Conservation (phyloP, 208 protist species). For the Leishmania lainsoni region DNA sequence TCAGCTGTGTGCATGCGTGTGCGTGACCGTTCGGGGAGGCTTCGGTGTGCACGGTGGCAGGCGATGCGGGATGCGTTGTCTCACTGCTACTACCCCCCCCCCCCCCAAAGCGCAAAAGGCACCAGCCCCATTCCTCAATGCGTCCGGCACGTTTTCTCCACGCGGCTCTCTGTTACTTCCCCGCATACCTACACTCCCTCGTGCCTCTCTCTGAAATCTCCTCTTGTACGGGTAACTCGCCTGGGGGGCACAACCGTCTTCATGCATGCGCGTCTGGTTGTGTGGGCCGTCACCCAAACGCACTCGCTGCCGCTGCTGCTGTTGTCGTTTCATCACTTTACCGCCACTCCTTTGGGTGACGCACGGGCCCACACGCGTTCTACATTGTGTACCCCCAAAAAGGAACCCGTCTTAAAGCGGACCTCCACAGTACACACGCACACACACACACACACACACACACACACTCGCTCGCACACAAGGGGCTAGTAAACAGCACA, state of each 20-base stretch:
- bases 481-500: not conserved
- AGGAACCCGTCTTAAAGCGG: not conserved
- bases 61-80: not conserved
- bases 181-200: too few species aligned
- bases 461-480: not conserved
- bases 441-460: too few species aligned
- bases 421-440: not conserved
- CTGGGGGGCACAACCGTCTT: not conserved
- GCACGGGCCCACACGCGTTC: not conserved
- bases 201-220: not conserved
- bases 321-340: not conserved
- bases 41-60: not conserved
- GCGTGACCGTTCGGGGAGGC: not conserved
- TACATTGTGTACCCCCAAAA: not conserved
- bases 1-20: not conserved
- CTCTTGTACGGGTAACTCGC: not conserved
- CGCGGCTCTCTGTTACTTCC: too few species aligned
- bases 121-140: not conserved
- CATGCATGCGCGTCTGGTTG: not conserved
- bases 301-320: not conserved
- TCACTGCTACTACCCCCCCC: not conserved
- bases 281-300: not conserved
- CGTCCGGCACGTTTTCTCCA: not conserved
- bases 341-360: not conserved
- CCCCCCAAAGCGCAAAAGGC: not conserved